These are phyloP conservation scores for fission yeast (Schizosaccharomyces pombe) DNA, from an alignment of 805 yeast genomes.

Conservation along the genomic window DNA sequence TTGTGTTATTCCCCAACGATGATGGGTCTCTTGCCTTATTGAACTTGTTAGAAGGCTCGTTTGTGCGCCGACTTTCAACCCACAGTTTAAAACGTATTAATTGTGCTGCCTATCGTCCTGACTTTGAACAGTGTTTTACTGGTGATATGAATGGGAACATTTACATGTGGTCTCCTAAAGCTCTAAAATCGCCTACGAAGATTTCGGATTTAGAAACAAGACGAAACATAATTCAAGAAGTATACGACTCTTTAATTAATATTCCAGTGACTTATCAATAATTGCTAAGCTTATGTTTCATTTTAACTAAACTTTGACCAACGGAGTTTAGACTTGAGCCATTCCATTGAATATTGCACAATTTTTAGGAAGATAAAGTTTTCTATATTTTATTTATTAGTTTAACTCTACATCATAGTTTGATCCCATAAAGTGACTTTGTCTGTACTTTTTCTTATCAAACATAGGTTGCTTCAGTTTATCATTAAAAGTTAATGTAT, in stretches of 20 bases:
- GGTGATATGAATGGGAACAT: not conserved
- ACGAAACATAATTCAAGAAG: not conserved
- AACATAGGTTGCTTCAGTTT: too few species aligned
- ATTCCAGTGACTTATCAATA: not conserved
- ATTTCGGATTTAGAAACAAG: not conserved
- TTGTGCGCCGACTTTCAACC: not conserved
- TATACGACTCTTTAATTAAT: not conserved
- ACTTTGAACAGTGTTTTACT: not conserved
- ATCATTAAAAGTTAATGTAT: too few species aligned
- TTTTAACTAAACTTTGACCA: too few species aligned
- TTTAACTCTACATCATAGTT: too few species aligned
- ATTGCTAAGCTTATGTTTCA: not conserved
- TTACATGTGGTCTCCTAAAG: not conserved
- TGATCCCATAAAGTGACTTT: too few species aligned
- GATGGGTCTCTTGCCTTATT: conserved; percentile 1
- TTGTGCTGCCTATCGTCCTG: not conserved
- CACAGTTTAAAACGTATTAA: not conserved
- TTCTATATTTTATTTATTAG: too few species aligned
- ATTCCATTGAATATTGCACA: too few species aligned
- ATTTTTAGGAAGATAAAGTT: too few species aligned
- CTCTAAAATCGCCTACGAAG: not conserved
- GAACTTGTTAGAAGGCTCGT: not conserved
- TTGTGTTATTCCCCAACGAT: conserved; percentile 1
- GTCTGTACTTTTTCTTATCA: too few species aligned
- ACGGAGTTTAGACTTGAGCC: too few species aligned